A percentile compares a stretch with the other conserved stretches of the same genome.
Evolutionary conservation across 202 grass and related monocot genomes (phyloP).

Genomic region (Cymbopogon flexuosus): DNA sequence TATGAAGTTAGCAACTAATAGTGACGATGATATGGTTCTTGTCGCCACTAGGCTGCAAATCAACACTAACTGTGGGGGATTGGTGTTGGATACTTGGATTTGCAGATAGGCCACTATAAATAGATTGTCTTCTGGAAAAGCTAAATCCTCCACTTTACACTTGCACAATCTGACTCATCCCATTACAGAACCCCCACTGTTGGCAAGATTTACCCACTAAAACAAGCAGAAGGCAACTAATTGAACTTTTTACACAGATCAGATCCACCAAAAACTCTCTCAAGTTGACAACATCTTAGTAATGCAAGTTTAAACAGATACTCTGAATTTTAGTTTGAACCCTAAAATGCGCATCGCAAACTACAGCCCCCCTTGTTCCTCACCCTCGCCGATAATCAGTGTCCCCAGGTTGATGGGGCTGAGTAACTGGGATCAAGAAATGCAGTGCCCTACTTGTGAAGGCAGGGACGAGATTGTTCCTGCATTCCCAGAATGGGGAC

Average conservation of each 20-base stretch:
- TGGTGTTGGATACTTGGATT: background rate
- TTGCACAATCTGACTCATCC: background rate
- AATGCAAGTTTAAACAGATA: conserved; percentile 9
- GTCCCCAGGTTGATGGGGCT: background rate
- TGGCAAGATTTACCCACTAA: background rate
- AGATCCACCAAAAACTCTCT: background rate
- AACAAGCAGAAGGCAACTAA: conserved; percentile 11
- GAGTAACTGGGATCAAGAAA: background rate
- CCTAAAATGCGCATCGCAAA: background rate
- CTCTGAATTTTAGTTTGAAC: background rate
- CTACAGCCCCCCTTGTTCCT: background rate
- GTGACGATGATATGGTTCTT: background rate
- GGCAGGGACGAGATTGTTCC: background rate
- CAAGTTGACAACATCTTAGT: background rate
- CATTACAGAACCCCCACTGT: background rate
- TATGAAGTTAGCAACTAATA: background rate
- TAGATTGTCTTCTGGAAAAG: background rate
- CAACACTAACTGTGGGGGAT: no score
- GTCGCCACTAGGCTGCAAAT: background rate
- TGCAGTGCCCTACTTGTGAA: background rate
- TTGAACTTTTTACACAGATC: conserved; percentile 3
- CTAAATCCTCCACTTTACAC: background rate
- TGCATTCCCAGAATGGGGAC: background rate
- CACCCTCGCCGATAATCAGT: background rate
- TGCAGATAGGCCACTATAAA: background rate